Base-by-base conservation (phyloP, 139 green algal species). In the Mychonastes homosphaera region DNA sequence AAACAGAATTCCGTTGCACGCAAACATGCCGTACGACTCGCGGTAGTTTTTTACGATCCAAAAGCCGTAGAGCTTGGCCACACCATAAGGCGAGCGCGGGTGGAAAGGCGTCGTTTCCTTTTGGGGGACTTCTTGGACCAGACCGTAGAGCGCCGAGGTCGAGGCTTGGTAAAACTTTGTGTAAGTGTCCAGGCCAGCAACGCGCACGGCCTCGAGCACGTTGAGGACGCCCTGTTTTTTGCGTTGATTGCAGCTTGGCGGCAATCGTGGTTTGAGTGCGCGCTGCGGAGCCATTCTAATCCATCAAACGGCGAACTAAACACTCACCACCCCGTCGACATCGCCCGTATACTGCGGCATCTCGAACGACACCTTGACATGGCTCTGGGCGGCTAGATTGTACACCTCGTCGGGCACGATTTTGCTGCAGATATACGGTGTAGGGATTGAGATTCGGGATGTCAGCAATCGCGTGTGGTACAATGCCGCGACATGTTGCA, bases 1-100 rank as follows among this genome's bases (percentile, higher is more conserved):
- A 76, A 91, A 91, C 21, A 91, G 74, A 36, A 91, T 84, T 47
- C 83, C 83, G 63, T 88, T 88, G 70, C 77, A 84, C 44, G 72
- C 75, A 53, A 77, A 87, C 62, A 89, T 87, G 53, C 73, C 53
- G 63, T 89, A 88, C 0, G 83, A 69, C 65, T 91, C 79, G 21
- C 81, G 65, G 73, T 88, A 88, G 64, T 88, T 88, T 1, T 79
- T 69, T 18, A 79, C 68, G 53, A 77, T 78, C 77, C 77, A 89
- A 64, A 74, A 84, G 5, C 62, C 83, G 36, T 77, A 81, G 47
- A 89, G 56, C 67, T 91, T 91, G 48, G 81, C 75, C 3, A 84
- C 79, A 18, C 62, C 83, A 52, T 91, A 91, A 16, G 83, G 83
- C 1, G 77, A 85, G 10, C 81, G 81, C 5, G 83, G 83, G 47